Conservation (phyloP, 257 asterid genomes). For the Parsonsia alboflavescens region DNA sequence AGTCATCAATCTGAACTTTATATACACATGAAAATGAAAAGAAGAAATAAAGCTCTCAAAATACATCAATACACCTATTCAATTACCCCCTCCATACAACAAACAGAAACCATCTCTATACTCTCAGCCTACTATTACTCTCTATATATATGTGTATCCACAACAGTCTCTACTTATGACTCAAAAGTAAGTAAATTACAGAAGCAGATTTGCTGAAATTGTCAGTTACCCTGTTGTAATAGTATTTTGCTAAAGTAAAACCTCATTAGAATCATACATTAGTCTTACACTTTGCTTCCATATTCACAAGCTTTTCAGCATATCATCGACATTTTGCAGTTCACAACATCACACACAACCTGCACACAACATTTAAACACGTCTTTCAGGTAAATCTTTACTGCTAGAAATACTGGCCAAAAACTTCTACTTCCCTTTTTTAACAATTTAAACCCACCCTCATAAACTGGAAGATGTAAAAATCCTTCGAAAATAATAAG, state of each 20-base stretch:
- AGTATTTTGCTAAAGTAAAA: neutral
- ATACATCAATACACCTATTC: neutral
- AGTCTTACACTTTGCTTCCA: slow-evolving; percentile 1
- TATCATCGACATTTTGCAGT: neutral
- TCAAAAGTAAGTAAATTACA: neutral
- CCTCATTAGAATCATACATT: neutral
- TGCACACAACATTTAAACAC: neutral
- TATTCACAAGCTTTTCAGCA: slow-evolving; percentile 5
- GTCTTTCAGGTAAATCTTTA: no score
- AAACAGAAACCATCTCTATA: neutral
- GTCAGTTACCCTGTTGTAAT: slow-evolving; percentile 3
- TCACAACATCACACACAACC: neutral
- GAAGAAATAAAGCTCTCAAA: neutral
- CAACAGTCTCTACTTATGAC: neutral
- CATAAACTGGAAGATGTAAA: neutral
- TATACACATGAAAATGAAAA: slow-evolving; percentile 5
- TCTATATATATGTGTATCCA: neutral
- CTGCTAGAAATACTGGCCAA: no score
- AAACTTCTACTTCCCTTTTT: no score
- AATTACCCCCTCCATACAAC: neutral
- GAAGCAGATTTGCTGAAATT: neutral
- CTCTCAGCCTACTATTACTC: neutral
- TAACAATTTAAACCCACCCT: neutral
- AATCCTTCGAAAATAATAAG: no score
- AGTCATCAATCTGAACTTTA: neutral